Evolutionary conservation across 305 asterid genomes (phyloP), one percentile per base, ranked within the genome.

Genomic region (Solanum hybrid): DNA sequence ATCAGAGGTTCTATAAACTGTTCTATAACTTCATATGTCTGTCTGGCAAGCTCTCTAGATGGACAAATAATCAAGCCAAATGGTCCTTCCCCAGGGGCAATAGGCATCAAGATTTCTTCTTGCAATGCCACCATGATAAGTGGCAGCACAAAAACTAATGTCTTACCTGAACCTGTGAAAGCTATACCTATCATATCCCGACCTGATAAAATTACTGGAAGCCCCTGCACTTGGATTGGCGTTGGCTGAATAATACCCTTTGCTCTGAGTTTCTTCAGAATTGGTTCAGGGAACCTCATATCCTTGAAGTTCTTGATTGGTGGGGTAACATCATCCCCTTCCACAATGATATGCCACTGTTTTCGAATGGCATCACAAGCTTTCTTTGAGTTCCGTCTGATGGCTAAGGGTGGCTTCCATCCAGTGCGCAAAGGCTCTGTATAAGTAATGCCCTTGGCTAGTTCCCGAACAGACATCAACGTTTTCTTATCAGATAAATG

Each of bases 101-200:
- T 93, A 10, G 97, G 97, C 98, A 96, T 93, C 95, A 93, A 94
- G 66, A 95, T 34, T 91, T 95, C 98, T 86, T 96, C 98, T 87
- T 96, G 98, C 91, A 96, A 90, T 7, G 98, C 98, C 4, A 94
- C 91, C 98, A 96, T 96, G 88, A 96, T 92, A 37, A 96, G 94
- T 2, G 98, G 98, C 92, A 96, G 90, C 4, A 94, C 98, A 34
- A 96, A 96, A 78, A 94, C 98, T 42, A 96, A 90, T 0, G 98
- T 96, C 94, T 96, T 96, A 77, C 98, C 98, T 17, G 98, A 96
- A n/a, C 98, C 98, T 2, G 97, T 96, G 90, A 96, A 95, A 26
- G 98, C 98, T 84, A 96, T 95, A 73, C 98, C 98, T 35, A 95
- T 95, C 97, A 95, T 96, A 94, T 96, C 98, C 89, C 98, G 88